Evolutionary conservation across 495 filamentous ascomycete genomes (phyloP).

Genomic region (Pseudevernia furfuracea): DNA sequence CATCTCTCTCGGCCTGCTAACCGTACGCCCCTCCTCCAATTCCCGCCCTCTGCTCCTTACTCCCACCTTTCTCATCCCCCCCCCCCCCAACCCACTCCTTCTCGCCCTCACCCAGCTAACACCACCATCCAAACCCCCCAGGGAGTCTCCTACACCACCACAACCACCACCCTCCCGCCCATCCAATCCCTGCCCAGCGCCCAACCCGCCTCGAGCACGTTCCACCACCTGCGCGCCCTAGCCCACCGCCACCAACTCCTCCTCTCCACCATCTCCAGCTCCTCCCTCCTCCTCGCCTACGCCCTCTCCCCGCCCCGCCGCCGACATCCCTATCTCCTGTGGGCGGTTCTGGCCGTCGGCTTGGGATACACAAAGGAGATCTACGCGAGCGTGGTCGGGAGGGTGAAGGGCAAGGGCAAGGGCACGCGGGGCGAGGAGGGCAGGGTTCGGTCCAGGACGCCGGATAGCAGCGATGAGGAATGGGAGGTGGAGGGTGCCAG

Average conservation of each 20-base stretch:
- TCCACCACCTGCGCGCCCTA: conserved; percentile 52
- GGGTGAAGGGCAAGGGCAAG: conserved; percentile 24
- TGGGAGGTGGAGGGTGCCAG: conserved; percentile 52
- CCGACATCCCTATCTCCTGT: conserved; percentile 80
- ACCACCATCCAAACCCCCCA: no score
- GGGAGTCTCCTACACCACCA: conserved; percentile 78
- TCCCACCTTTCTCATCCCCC: conserved; percentile 7
- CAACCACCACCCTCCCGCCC: conserved; percentile 63
- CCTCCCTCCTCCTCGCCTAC: conserved; percentile 66
- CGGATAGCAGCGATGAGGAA: conserved; percentile 50
- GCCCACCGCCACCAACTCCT: conserved; percentile 51
- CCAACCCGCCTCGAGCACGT: conserved; percentile 53
- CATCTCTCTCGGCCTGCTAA: conserved; percentile 76
- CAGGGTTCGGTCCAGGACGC: conserved; percentile 27
- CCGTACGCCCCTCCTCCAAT: conserved; percentile 48
- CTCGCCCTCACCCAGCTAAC: not conserved
- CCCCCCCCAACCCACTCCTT: not conserved
- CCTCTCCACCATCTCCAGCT: conserved; percentile 52
- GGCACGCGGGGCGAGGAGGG: no score
- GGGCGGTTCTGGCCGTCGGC: conserved; percentile 55
- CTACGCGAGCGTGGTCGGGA: conserved; percentile 28
- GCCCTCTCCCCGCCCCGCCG: conserved; percentile 57
- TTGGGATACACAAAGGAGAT: conserved; percentile 44
- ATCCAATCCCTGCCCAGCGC: conserved; percentile 71
- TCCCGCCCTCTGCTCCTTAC: conserved; percentile 15